These are phyloP conservation scores for Conoideocrella luteorostrata DNA, from an alignment of 2,329 filamentous ascomycete species.

Conservation along the genomic window DNA sequence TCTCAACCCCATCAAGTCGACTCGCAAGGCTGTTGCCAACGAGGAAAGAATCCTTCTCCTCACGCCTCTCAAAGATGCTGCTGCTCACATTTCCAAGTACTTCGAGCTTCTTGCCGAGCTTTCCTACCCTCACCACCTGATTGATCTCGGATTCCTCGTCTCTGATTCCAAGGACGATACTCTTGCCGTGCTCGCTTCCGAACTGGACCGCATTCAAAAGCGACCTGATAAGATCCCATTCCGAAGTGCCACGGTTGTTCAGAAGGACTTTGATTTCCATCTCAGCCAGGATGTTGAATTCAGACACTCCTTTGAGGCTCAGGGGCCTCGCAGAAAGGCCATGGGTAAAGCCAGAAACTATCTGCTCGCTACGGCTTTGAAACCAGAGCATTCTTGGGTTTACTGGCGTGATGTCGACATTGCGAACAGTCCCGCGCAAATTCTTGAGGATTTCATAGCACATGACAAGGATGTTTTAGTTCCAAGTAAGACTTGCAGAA, in stretches of 20 bases:
- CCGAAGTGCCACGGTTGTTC: conserved; percentile 73
- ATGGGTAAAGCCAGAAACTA: conserved; percentile 93
- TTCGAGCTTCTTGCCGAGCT: conserved; percentile 88
- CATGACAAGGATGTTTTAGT: conserved; percentile 91
- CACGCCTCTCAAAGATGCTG: conserved; percentile 87
- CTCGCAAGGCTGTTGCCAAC: conserved; percentile 69
- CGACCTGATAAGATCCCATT: conserved; percentile 76
- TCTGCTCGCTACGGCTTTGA: conserved; percentile 73
- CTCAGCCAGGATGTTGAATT: conserved; percentile 75
- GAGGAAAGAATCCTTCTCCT: conserved; percentile 85
- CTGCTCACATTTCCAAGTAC: conserved; percentile 75
- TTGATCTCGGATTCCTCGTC: conserved; percentile 91
- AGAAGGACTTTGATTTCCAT: conserved; percentile 81
- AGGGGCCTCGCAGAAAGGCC: conserved; percentile 82
- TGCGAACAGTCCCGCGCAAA: conserved; percentile 76
- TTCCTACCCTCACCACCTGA: conserved; percentile 89
- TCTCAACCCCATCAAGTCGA: conserved; percentile 79
- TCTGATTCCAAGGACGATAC: conserved; percentile 91
- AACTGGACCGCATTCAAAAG: conserved; percentile 83
- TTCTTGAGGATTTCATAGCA: conserved; percentile 91
- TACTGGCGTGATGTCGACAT: conserved; percentile 99
- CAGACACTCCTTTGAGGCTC: conserved; percentile 78
- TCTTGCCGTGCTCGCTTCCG: conserved; percentile 73
- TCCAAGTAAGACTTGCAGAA: conserved; percentile 64
- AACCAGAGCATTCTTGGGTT: conserved; percentile 94